phyloP scores from a whole-genome alignment of 495 filamentous ascomycete genomes.

The Lindgomyces ingoldianus region DNA sequence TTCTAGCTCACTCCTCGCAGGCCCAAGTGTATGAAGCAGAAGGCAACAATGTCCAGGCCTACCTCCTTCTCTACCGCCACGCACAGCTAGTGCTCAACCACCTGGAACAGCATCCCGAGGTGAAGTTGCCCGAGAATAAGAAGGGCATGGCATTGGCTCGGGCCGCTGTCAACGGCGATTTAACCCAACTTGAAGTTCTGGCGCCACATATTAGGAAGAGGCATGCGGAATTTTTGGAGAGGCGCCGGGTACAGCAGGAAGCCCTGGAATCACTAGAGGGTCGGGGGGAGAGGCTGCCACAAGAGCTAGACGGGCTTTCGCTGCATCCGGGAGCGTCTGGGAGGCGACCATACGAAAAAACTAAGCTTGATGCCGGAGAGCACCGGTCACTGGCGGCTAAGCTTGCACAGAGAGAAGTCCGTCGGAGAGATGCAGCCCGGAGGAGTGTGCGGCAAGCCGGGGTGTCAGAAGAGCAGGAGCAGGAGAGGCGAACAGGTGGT shows the following conservation, averaged over 20 bases:
- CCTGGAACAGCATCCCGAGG: conserved; percentile 49
- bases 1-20: conserved; percentile 44
- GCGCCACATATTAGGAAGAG: conserved; percentile 69
- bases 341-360: conserved; percentile 19
- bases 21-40: conserved; percentile 80
- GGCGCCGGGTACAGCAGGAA: conserved; percentile 36
- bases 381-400: conserved; percentile 76
- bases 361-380: conserved; percentile 63
- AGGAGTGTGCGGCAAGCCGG: conserved; percentile 58
- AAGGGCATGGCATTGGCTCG: conserved; percentile 52
- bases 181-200: conserved; percentile 62
- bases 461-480: conserved; percentile 51
- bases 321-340: not conserved
- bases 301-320: conserved; percentile 22
- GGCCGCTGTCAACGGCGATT: conserved; percentile 55
- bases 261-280: conserved; percentile 40
- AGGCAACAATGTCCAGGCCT: conserved; percentile 82
- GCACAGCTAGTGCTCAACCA: conserved; percentile 59
- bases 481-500: conserved; percentile 38
- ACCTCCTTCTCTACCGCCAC: conserved; percentile 81
- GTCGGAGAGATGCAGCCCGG: conserved; percentile 62
- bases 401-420: conserved; percentile 72
- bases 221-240: conserved; percentile 60
- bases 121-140: conserved; percentile 52
- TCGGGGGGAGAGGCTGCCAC: not conserved